Evolutionary conservation across 2,329 filamentous ascomycete species (phyloP).

Genomic region (Penicillium glabrum): DNA sequence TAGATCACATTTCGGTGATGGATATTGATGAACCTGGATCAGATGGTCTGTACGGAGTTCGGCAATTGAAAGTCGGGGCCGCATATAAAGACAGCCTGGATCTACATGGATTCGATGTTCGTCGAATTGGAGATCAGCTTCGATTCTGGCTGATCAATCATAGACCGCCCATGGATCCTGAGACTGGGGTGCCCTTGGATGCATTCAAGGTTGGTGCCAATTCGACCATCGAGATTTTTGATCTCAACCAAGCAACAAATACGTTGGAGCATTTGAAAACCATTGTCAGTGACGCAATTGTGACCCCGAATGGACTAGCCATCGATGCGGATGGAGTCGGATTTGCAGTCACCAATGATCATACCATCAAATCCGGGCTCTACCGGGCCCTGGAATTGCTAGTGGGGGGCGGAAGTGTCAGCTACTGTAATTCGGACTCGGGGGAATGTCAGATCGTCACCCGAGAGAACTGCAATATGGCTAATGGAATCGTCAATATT

Average conservation of each 20-base stretch:
- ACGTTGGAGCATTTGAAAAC: conserved; percentile 35
- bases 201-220: conserved; percentile 30
- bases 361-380: conserved; percentile 28
- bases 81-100: too few relatives aligned
- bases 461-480: conserved; percentile 20
- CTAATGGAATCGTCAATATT: conserved; percentile 35
- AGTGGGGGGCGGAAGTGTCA: conserved; percentile 30
- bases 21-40: conserved; percentile 25
- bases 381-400: conserved; percentile 24
- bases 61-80: too few relatives aligned
- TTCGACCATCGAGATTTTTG: conserved; percentile 39
- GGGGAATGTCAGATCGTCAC: conserved; percentile 28
- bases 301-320: conserved; percentile 38
- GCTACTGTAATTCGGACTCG: conserved; percentile 25
- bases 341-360: conserved; percentile 41
- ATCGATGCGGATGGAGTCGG: conserved; percentile 30
- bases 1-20: conserved; percentile 27
- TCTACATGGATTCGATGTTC: too few relatives aligned
- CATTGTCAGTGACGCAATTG: conserved; percentile 28
- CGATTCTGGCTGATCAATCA: too few relatives aligned
- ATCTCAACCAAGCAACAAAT: conserved; percentile 21
- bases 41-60: background rate
- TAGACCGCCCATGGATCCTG: too few relatives aligned
- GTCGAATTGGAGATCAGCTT: too few relatives aligned
- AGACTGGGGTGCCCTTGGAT: too few relatives aligned